Percentiles rank a stretch among this genome's conserved stretches.
phyloP scores from a whole-genome alignment of 108 stramenopile species.

The Cyclotella sp. region DNA sequence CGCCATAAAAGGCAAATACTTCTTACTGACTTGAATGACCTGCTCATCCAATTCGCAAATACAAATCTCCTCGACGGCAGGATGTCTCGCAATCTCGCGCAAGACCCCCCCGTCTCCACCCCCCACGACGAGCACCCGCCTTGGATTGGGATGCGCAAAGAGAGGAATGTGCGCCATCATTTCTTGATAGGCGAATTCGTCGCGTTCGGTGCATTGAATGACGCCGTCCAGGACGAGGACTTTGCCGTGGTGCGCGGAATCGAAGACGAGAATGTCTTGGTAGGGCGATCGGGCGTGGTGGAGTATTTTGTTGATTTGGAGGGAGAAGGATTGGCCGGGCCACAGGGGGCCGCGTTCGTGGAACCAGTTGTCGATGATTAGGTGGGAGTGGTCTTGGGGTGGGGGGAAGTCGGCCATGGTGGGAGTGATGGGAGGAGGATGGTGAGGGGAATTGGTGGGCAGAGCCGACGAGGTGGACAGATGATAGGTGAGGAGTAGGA shows the following conservation, averaged over 20 bases:
- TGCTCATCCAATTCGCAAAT: constrained; percentile 97
- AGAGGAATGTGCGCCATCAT: constrained; percentile 97
- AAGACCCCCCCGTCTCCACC: constrained; percentile 98
- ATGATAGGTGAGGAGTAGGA: neutral
- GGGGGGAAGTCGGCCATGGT: constrained; percentile 31
- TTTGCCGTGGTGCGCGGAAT: constrained; percentile 89
- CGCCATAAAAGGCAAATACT: constrained; percentile 85
- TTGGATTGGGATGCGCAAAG: constrained; percentile 91
- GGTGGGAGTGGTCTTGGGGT: constrained; percentile 46
- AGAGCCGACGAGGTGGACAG: too few species aligned
- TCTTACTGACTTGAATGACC: constrained; percentile 84
- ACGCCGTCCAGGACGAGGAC: constrained; percentile 98
- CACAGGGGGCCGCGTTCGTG: constrained; percentile 86
- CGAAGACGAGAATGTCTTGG: constrained; percentile 97
- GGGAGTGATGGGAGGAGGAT: neutral
- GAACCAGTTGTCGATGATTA: constrained; percentile 88
- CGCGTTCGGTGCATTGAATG: constrained; percentile 96
- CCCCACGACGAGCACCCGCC: constrained; percentile 94
- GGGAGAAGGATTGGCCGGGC: constrained; percentile 89
- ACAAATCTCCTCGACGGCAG: constrained; percentile 85
- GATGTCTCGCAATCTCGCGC: constrained; percentile 92
- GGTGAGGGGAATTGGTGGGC: neutral
- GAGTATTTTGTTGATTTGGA: constrained; percentile 82
- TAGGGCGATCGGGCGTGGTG: constrained; percentile 80
- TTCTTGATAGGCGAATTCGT: constrained; percentile 97